Percentiles rank a stretch among this genome's conserved stretches.
Evolutionary conservation across 345 rosid species (phyloP).

Genomic region (Noccaea caerulescens): DNA sequence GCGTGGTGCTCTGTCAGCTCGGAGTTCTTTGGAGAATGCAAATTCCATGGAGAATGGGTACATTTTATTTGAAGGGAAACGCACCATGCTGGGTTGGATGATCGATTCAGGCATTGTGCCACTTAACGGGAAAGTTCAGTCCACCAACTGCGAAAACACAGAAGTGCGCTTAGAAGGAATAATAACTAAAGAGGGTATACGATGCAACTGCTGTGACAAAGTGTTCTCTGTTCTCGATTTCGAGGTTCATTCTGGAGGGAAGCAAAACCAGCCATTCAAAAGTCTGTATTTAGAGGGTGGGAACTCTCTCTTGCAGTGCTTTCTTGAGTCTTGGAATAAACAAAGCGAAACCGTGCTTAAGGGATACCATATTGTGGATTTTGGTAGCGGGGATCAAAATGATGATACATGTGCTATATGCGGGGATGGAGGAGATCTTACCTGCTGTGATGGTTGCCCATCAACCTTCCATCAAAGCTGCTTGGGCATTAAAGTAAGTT

Average conservation of each 20-base stretch:
- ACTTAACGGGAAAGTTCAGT: slow-evolving; percentile 64
- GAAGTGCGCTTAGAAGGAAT: slow-evolving; percentile 51
- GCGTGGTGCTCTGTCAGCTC: slow-evolving; percentile 67
- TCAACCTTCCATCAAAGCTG: slow-evolving; percentile 95
- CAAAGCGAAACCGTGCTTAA: slow-evolving; percentile 56
- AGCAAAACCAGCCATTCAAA: slow-evolving; percentile 52
- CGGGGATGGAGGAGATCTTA: slow-evolving; percentile 95
- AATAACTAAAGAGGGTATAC: slow-evolving; percentile 67
- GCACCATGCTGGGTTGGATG: slow-evolving; percentile 88
- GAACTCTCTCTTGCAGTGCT: slow-evolving; percentile 69
- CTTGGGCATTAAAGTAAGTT: slow-evolving; percentile 72
- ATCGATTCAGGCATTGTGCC: slow-evolving; percentile 65
- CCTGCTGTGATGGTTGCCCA: slow-evolving; percentile 95
- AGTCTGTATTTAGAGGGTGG: slow-evolving; percentile 74
- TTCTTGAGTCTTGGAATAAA: slow-evolving; percentile 71
- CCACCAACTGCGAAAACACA: slow-evolving; percentile 50
- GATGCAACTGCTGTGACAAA: slow-evolving; percentile 74
- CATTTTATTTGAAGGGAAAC: slow-evolving; percentile 71
- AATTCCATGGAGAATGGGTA: slow-evolving; percentile 58
- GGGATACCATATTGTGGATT: slow-evolving; percentile 70
- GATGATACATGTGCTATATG: slow-evolving; percentile 97
- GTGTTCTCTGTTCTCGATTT: slow-evolving; percentile 57
- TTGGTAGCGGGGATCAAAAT: slow-evolving; percentile 74
- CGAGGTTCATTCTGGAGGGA: slow-evolving; percentile 71
- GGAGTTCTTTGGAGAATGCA: slow-evolving; percentile 56